Conservation (phyloP, 805 yeast species). For the Candida insectorum region DNA sequence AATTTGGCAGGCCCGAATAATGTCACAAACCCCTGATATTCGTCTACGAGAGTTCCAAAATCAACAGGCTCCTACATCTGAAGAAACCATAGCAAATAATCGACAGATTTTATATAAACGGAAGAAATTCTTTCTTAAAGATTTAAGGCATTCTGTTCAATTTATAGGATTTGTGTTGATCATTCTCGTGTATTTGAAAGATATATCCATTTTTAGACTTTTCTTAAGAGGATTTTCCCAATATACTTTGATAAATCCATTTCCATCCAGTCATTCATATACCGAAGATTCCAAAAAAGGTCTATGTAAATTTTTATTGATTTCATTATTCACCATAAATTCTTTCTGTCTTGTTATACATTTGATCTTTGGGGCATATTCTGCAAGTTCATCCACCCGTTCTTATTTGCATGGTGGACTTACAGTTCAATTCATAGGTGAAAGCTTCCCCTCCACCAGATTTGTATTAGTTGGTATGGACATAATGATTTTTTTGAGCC, state of each 20-base stretch:
- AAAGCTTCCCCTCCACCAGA: slow-evolving; percentile 24
- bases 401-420: slow-evolving; percentile 31
- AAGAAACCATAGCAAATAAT: slow-evolving; percentile 41
- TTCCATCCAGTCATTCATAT: slow-evolving; percentile 13
- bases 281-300: slow-evolving; percentile 26
- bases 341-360: slow-evolving; percentile 22
- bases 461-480: slow-evolving; percentile 27
- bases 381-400: slow-evolving; percentile 7
- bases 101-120: slow-evolving; percentile 39
- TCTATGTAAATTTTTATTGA: slow-evolving; percentile 24
- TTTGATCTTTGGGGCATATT: slow-evolving; percentile 24
- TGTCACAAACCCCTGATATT: no score
- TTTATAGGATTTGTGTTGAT: slow-evolving; percentile 34
- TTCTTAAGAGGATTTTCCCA: slow-evolving; percentile 24
- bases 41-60: slow-evolving; percentile 24
- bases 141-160: slow-evolving; percentile 32
- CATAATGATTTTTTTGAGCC: slow-evolving; percentile 20
- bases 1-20: no score
- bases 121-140: slow-evolving; percentile 35
- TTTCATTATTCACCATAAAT: slow-evolving; percentile 21
- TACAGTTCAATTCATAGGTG: slow-evolving; percentile 39
- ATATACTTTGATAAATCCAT: slow-evolving; percentile 27
- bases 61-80: slow-evolving; percentile 31
- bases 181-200: slow-evolving; percentile 38
- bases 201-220: slow-evolving; percentile 33